phyloP scores from a whole-genome alignment of 2,329 filamentous ascomycete genomes.

The Fusarium tricinctum region DNA sequence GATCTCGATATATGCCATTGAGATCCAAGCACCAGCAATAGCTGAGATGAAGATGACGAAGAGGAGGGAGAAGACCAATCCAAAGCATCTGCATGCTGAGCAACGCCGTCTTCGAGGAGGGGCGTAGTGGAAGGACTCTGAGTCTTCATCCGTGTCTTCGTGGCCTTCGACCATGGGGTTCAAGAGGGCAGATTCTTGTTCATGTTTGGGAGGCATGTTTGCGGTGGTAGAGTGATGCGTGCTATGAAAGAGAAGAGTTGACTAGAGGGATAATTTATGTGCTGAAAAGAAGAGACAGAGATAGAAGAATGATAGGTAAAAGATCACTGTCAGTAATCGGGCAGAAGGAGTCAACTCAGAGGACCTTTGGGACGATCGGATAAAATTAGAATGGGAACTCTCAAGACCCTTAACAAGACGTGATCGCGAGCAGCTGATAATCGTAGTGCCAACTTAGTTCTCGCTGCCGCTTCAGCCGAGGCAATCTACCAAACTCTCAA shows the following conservation, averaged over 20 bases:
- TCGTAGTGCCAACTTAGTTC: conserved; percentile 22
- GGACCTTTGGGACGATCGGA: conserved; percentile 2
- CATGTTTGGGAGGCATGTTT: conserved; percentile 41
- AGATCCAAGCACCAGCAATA: conserved; percentile 40
- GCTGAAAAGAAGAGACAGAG: not conserved
- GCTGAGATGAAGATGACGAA: conserved; percentile 36
- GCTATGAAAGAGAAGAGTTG: not conserved
- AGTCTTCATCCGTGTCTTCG: conserved; percentile 40
- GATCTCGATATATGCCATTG: conserved; percentile 40
- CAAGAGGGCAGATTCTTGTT: conserved; percentile 42
- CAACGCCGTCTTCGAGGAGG: conserved; percentile 27
- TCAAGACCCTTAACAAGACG: conserved; percentile 18
- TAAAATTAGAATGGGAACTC: conserved; percentile 22
- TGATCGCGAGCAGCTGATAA: conserved; percentile 20
- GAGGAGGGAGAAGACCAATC: conserved; percentile 16
- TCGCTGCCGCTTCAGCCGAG: conserved; percentile 18
- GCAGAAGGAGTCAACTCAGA: not conserved
- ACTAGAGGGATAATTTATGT: not conserved
- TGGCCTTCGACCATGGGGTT: conserved; percentile 26
- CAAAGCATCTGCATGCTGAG: conserved; percentile 36
- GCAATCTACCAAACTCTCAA: conserved; percentile 20
- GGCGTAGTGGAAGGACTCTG: conserved; percentile 38
- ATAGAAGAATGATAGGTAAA: conserved; percentile 1
- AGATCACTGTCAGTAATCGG: not conserved
- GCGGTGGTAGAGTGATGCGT: not conserved